These are phyloP conservation scores for Aspergillus puulaauensis DNA, from an alignment of 2,329 filamentous ascomycete species.

Conservation along the genomic window DNA sequence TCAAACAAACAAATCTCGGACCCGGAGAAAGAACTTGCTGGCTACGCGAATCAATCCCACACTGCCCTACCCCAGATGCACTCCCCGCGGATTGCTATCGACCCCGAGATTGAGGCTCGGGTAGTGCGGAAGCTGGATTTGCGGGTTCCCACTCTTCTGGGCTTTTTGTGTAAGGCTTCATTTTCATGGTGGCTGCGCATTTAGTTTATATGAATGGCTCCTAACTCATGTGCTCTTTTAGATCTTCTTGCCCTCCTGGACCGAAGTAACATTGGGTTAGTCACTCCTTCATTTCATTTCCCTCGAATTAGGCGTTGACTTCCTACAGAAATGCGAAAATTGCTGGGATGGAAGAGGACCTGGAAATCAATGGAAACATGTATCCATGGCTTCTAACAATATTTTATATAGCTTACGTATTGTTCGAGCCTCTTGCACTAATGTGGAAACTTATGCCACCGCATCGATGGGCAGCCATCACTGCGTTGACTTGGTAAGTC, in stretches of 20 bases:
- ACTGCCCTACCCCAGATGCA: slow-evolving; percentile 21
- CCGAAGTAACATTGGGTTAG: slow-evolving; percentile 51
- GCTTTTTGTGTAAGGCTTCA: slow-evolving; percentile 38
- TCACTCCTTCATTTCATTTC: not conserved
- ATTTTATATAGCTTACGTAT: slow-evolving; percentile 53
- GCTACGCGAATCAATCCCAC: slow-evolving; percentile 21
- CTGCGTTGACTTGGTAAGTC: slow-evolving; percentile 44
- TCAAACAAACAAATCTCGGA: slow-evolving; percentile 21
- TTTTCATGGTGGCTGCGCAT: not conserved
- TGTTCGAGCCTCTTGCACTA: slow-evolving; percentile 42
- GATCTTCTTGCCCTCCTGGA: slow-evolving; percentile 51
- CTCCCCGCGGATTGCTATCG: slow-evolving; percentile 22
- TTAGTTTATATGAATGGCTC: not conserved
- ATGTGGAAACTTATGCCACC: slow-evolving; percentile 47
- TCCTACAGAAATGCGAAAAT: slow-evolving; percentile 51
- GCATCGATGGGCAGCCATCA: slow-evolving; percentile 45
- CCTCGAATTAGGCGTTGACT: slow-evolving; percentile 8
- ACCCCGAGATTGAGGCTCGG: slow-evolving; percentile 35
- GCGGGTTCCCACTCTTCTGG: slow-evolving; percentile 35
- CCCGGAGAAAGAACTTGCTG: slow-evolving; percentile 27
- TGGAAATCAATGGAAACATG: slow-evolving; percentile 47
- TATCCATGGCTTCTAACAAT: slow-evolving; percentile 55
- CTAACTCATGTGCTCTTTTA: slow-evolving; percentile 19
- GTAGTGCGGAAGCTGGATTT: slow-evolving; percentile 39
- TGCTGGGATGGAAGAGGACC: slow-evolving; percentile 53